phyloP scores from a whole-genome alignment of 2,329 filamentous ascomycete genomes.

The Clonostachys solani region DNA sequence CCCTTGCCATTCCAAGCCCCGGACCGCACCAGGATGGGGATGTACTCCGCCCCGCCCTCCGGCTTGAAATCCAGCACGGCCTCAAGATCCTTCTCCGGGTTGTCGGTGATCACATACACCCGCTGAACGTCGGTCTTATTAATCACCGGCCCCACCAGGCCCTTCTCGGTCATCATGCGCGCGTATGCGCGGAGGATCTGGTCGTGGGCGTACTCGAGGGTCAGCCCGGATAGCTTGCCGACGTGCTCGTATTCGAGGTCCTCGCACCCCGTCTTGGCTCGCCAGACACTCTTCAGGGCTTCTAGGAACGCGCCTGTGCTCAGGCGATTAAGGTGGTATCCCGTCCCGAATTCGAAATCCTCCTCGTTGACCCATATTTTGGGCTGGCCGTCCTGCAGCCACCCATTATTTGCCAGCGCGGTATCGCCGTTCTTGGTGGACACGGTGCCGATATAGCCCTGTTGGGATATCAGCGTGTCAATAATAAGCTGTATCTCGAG shows the following conservation, averaged over 20 bases:
- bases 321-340: conserved; percentile 77
- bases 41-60: conserved; percentile 67
- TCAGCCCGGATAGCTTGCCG: conserved; percentile 76
- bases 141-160: conserved; percentile 4
- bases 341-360: conserved; percentile 83
- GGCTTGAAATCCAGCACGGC: conserved; percentile 77
- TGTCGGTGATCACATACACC: conserved; percentile 95
- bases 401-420: conserved; percentile 68
- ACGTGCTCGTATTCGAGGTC: conserved; percentile 62
- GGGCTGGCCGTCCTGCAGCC: conserved; percentile 78
- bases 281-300: conserved; percentile 77
- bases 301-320: conserved; percentile 90
- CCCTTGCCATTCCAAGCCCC: conserved; percentile 58
- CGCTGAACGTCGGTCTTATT: conserved; percentile 45
- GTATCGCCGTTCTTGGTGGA: conserved; percentile 66
- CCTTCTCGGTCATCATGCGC: conserved; percentile 25
- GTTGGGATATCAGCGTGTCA: conserved; percentile 74
- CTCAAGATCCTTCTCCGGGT: conserved; percentile 83
- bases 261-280: conserved; percentile 60
- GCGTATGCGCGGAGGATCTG: conserved; percentile 49
- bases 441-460: conserved; percentile 78
- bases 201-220: conserved; percentile 79
- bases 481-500: conserved; percentile 81
- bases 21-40: conserved; percentile 71
- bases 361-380: conserved; percentile 83